Evolutionary conservation across 164 flowering plant genomes (phyloP).

Genomic region (Warburgia ugandensis): DNA sequence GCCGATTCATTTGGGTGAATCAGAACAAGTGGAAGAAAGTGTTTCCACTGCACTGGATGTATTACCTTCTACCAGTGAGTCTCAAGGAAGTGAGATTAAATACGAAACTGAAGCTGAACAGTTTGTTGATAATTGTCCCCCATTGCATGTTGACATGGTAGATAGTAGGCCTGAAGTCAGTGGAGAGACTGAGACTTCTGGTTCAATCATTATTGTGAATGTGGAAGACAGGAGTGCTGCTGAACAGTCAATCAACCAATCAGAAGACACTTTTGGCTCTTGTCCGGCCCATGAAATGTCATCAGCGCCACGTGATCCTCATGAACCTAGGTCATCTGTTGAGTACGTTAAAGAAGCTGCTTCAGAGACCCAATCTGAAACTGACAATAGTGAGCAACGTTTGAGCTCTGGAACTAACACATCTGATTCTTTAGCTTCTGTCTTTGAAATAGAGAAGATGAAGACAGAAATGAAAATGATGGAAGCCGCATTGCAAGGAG

Average conservation of each 20-base stretch:
- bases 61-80: slow-evolving; percentile 14
- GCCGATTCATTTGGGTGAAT: slow-evolving; percentile 13
- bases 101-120: slow-evolving; percentile 21
- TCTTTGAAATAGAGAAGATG: slow-evolving; percentile 58
- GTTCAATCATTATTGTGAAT: slow-evolving; percentile 16
- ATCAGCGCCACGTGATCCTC: slow-evolving; percentile 24
- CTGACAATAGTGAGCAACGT: slow-evolving; percentile 27
- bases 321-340: slow-evolving; percentile 22
- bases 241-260: slow-evolving; percentile 14
- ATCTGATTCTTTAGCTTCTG: slow-evolving; percentile 28
- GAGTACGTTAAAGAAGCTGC: slow-evolving; percentile 23
- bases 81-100: slow-evolving; percentile 23
- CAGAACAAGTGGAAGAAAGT: slow-evolving; percentile 18
- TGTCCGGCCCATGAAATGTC: slow-evolving; percentile 21
- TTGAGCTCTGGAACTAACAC: slow-evolving; percentile 29
- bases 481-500: slow-evolving; percentile 96
- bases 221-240: slow-evolving; percentile 23
- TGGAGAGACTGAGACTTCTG: slow-evolving; percentile 21
- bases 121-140: slow-evolving; percentile 19
- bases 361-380: slow-evolving; percentile 22
- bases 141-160: slow-evolving; percentile 19
- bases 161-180: slow-evolving; percentile 18
- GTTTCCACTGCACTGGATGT: slow-evolving; percentile 14
- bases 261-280: slow-evolving; percentile 14
- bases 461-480: slow-evolving; percentile 90